These are phyloP conservation scores for Penicillium glabrum DNA, from an alignment of 2,329 filamentous ascomycete species.

Conservation along the genomic window DNA sequence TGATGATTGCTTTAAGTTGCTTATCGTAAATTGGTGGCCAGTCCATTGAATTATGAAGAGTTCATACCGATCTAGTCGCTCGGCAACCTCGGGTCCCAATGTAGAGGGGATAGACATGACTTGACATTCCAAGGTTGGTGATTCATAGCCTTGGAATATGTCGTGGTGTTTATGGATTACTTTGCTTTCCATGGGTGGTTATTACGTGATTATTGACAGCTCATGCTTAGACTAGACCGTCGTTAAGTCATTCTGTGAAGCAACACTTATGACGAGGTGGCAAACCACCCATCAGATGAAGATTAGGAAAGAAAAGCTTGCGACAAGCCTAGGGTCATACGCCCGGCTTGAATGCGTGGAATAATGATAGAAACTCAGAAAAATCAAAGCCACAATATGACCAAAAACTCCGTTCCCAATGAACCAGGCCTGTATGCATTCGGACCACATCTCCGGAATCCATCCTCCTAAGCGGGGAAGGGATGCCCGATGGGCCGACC, in stretches of 20 bases:
- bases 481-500: conserved; percentile 7
- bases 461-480: background rate
- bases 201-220: background rate
- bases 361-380: conserved; percentile 11
- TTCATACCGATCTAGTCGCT: background rate
- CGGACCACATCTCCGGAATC: conserved; percentile 8
- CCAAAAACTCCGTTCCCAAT: conserved; percentile 21
- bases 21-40: background rate
- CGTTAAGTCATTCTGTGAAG: background rate
- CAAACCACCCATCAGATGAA: background rate
- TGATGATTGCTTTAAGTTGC: background rate
- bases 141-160: too few species aligned
- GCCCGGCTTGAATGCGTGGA: conserved; percentile 14
- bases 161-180: too few species aligned
- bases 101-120: background rate
- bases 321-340: conserved; percentile 2
- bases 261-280: background rate
- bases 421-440: conserved; percentile 23
- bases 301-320: background rate
- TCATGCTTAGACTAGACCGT: background rate
- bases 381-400: conserved; percentile 9
- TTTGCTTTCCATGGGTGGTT: too few species aligned
- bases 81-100: background rate
- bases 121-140: background rate
- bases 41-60: background rate